A percentile compares a stretch with the other conserved stretches of the same genome.
phyloP scores from a whole-genome alignment of 306 rosid species.

The Glycyrrhiza uralensis region DNA sequence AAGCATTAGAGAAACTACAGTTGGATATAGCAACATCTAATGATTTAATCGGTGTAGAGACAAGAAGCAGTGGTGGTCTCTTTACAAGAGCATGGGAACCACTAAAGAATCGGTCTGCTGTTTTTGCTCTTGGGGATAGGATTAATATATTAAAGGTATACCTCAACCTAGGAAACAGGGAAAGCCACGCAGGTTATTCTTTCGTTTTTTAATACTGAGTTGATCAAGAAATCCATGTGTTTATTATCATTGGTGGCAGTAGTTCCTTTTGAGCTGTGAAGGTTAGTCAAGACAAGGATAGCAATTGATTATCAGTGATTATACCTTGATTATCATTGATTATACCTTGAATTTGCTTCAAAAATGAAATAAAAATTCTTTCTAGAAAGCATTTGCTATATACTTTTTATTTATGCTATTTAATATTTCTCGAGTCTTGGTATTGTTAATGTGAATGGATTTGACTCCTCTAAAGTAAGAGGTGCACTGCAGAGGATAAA shows the following conservation, averaged over 20 bases:
- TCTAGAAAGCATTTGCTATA: not conserved
- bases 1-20: slow-evolving; percentile 89
- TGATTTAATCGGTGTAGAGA: slow-evolving; percentile 96
- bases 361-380: not conserved
- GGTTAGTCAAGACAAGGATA: not conserved
- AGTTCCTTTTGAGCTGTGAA: slow-evolving; percentile 3
- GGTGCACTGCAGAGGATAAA: not conserved
- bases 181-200: slow-evolving; percentile 9
- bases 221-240: not conserved
- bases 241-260: not conserved
- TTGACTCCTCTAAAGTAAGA: not conserved
- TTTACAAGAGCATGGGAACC: slow-evolving; percentile 87
- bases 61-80: slow-evolving; percentile 78
- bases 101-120: slow-evolving; percentile 94
- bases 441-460: not conserved
- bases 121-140: slow-evolving; percentile 92
- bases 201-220: slow-evolving; percentile 10
- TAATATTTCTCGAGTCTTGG: not conserved
- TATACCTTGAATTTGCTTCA: slow-evolving; percentile 16
- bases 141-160: slow-evolving; percentile 75
- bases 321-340: not conserved
- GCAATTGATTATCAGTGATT: not conserved
- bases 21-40: slow-evolving; percentile 90
- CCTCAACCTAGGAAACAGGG: not conserved
- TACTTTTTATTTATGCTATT: not conserved